Conservation (phyloP, 768 basidiomycete genomes). For the Chalciporus sphaerocephalus region DNA sequence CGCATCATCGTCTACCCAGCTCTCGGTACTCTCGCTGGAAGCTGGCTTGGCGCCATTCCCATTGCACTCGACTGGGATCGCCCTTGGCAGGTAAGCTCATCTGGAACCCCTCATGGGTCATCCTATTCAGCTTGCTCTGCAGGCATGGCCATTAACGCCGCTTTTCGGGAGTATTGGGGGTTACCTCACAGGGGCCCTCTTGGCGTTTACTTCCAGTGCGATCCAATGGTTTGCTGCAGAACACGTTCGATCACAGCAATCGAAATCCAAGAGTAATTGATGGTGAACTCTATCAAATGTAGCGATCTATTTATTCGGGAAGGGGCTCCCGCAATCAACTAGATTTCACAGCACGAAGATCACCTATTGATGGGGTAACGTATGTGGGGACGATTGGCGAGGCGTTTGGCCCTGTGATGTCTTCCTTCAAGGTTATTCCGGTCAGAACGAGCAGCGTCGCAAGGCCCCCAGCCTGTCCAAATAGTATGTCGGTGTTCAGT, state of each 20-base stretch:
- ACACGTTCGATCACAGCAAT: conserved; percentile 26
- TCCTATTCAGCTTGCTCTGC: not conserved
- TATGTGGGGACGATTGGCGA: conserved; percentile 77
- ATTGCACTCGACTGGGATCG: conserved; percentile 95
- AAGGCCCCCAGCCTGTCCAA: conserved; percentile 83
- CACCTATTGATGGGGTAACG: conserved; percentile 76
- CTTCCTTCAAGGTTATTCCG: conserved; percentile 74
- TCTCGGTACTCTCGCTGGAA: conserved; percentile 65
- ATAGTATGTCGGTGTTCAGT: conserved; percentile 92
- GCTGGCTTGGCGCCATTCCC: conserved; percentile 79
- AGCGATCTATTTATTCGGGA: conserved; percentile 1
- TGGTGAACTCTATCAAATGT: not conserved
- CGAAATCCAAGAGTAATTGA: conserved; percentile 25
- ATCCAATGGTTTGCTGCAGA: conserved; percentile 37
- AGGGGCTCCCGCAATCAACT: conserved; percentile 13
- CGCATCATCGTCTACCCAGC: conserved; percentile 76
- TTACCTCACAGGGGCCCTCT: conserved; percentile 56
- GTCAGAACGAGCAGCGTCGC: conserved; percentile 88
- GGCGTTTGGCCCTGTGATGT: conserved; percentile 67
- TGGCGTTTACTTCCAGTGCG: conserved; percentile 46
- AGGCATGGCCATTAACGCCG: conserved; percentile 84
- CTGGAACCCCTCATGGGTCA: conserved; percentile 4
- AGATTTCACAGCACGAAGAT: conserved; percentile 49
- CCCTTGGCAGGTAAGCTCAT: conserved; percentile 81
- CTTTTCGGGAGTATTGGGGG: conserved; percentile 69